phyloP scores from a whole-genome alignment of 192 early-diverging fungal species.

The Borealophlyctis nickersoniae region DNA sequence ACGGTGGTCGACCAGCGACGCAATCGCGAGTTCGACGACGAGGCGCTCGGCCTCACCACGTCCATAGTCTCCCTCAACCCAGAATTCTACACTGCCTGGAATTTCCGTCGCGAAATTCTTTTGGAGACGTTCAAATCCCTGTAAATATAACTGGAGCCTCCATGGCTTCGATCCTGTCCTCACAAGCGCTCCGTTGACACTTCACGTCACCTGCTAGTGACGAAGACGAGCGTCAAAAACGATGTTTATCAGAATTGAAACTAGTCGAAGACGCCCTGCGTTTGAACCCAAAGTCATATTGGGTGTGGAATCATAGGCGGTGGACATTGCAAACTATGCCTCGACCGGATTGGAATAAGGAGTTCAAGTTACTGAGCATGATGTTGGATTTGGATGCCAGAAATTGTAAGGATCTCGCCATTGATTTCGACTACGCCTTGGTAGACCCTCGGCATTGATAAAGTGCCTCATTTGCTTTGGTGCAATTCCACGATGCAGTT shows the following conservation, averaged over 20 bases:
- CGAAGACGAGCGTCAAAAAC: constrained; percentile 36
- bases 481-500: constrained; percentile 61
- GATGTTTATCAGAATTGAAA: constrained; percentile 65
- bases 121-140: constrained; percentile 29
- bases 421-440: background rate
- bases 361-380: constrained; percentile 71
- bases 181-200: background rate
- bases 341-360: constrained; percentile 71
- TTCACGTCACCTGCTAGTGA: constrained; percentile 9
- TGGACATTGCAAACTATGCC: constrained; percentile 84
- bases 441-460: background rate
- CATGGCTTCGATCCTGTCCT: background rate
- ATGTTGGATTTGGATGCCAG: constrained; percentile 85
- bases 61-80: constrained; percentile 77
- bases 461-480: constrained; percentile 5
- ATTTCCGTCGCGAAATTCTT: constrained; percentile 77
- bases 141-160: constrained; percentile 6
- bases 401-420: constrained; percentile 66
- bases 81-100: constrained; percentile 95
- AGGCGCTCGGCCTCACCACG: constrained; percentile 65
- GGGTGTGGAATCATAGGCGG: constrained; percentile 94
- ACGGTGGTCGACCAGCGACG: background rate
- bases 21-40: constrained; percentile 16
- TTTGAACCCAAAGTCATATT: constrained; percentile 92
- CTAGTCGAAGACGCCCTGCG: constrained; percentile 71